A percentile compares a stretch with the other conserved stretches of the same genome.
Conservation (phyloP, 768 basidiomycete genomes). For the Leccinellum albellum region DNA sequence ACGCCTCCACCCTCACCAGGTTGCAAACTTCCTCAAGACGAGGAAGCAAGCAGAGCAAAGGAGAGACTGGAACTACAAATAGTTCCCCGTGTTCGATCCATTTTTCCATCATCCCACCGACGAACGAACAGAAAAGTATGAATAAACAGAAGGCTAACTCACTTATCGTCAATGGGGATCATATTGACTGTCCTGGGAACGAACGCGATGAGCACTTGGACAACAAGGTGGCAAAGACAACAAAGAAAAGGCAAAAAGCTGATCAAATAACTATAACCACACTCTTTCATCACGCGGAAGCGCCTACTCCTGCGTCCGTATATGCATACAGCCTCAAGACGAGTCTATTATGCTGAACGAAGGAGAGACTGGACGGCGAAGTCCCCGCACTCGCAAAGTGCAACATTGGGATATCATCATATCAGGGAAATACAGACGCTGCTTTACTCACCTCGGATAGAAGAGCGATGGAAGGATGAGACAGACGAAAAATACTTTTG, state of each 20-base stretch:
- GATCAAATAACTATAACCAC: constrained; percentile 38
- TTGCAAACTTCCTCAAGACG: constrained; percentile 30
- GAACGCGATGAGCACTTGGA: constrained; percentile 5
- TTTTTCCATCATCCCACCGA: constrained; percentile 29
- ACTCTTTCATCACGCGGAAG: constrained; percentile 32
- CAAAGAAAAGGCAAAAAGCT: not conserved
- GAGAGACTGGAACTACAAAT: constrained; percentile 21
- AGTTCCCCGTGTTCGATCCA: constrained; percentile 23
- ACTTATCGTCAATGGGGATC: constrained; percentile 1
- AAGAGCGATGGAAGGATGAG: not conserved
- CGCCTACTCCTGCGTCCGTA: constrained; percentile 34
- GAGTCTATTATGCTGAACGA: constrained; percentile 33
- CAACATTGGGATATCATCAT: constrained; percentile 31
- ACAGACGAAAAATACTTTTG: not conserved
- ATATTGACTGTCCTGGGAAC: constrained; percentile 1
- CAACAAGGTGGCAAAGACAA: not conserved
- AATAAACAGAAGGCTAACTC: not conserved
- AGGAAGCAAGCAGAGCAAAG: constrained; percentile 16
- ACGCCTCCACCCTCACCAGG: constrained; percentile 20
- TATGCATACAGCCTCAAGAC: constrained; percentile 34
- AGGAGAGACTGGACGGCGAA: constrained; percentile 31
- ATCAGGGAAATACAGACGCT: not conserved
- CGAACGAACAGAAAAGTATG: not conserved
- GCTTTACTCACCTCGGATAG: constrained; percentile 15
- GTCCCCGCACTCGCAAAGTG: constrained; percentile 33